Percentiles rank a stretch among this genome's conserved stretches.
Evolutionary conservation across 1,139 yeast species (phyloP).

Genomic region (Debaryomyces coudertii): DNA sequence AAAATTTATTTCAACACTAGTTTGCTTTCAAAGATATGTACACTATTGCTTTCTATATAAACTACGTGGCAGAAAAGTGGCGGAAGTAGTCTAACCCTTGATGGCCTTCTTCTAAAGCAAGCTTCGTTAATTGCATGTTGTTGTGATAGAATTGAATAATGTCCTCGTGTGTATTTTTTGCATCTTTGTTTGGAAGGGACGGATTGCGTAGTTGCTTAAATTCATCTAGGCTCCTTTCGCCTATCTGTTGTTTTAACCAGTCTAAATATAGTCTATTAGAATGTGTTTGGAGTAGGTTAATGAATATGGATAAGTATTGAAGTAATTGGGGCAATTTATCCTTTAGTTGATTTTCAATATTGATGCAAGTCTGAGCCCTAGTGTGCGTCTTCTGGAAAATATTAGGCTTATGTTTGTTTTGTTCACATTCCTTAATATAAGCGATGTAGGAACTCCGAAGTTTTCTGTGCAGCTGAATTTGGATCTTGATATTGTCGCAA

Average conservation of each 20-base stretch:
- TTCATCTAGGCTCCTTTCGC: conserved; percentile 17
- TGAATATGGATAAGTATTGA: conserved; percentile 9
- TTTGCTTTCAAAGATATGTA: not conserved
- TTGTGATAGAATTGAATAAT: conserved; percentile 14
- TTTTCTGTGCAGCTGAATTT: conserved; percentile 14
- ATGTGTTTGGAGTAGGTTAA: conserved; percentile 3
- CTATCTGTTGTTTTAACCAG: conserved; percentile 18
- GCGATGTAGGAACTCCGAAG: conserved; percentile 10
- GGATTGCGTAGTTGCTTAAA: conserved; percentile 6
- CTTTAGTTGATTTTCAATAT: conserved; percentile 12
- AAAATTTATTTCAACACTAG: not conserved
- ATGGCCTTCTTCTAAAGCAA: conserved; percentile 7
- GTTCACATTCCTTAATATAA: conserved; percentile 13
- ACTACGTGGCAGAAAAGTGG: not conserved
- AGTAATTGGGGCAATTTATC: conserved; percentile 14
- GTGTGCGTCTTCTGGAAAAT: conserved; percentile 6
- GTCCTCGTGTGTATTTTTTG: conserved; percentile 13
- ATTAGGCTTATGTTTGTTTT: conserved; percentile 11
- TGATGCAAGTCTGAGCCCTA: conserved; percentile 14
- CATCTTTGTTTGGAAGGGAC: not conserved
- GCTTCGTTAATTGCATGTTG: conserved; percentile 11
- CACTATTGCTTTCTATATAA: not conserved
- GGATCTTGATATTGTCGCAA: conserved; percentile 15
- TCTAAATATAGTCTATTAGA: conserved; percentile 12
- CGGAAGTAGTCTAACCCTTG: not conserved